Percentiles rank a stretch among this genome's conserved stretches.
Conservation (phyloP, 202 grass and related monocot genomes). For the Eragrostis tef region DNA sequence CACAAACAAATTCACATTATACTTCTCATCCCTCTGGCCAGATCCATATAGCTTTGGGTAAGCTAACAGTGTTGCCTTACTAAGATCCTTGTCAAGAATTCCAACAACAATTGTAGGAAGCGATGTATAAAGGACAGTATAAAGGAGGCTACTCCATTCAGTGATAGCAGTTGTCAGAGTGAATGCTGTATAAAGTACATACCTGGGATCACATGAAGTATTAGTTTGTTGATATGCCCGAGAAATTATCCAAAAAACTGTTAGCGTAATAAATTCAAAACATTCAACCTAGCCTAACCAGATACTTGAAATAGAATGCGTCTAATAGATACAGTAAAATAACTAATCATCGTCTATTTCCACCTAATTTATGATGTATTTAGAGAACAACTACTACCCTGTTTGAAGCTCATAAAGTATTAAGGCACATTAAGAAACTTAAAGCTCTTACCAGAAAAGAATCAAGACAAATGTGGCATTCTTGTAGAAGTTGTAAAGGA, state of each 20-base stretch:
- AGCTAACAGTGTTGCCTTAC: constrained; percentile 64
- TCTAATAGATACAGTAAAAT: constrained; percentile 26
- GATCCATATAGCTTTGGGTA: constrained; percentile 79
- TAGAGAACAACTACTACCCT: not conserved
- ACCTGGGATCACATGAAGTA: constrained; percentile 65
- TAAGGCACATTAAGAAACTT: not conserved
- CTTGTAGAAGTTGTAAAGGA: constrained; percentile 91
- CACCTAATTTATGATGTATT: constrained; percentile 2
- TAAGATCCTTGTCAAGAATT: constrained; percentile 90
- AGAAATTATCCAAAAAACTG: constrained; percentile 37
- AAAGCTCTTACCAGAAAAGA: constrained; percentile 81
- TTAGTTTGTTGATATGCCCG: constrained; percentile 18
- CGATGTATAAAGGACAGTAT: constrained; percentile 89
- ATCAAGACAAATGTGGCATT: constrained; percentile 85
- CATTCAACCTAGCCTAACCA: constrained; percentile 27
- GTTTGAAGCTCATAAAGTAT: constrained; percentile 28
- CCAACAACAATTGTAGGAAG: constrained; percentile 82
- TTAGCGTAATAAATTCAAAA: constrained; percentile 5
- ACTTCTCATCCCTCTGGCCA: constrained; percentile 82
- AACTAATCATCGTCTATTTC: not conserved
- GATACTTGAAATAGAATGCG: not conserved
- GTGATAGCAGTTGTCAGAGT: constrained; percentile 82
- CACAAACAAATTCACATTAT: constrained; percentile 79
- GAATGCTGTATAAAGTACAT: constrained; percentile 78
- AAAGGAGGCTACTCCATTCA: constrained; percentile 92